Conservation (phyloP, 176 grass and related monocot species). For the Eragrostis nindensis region DNA sequence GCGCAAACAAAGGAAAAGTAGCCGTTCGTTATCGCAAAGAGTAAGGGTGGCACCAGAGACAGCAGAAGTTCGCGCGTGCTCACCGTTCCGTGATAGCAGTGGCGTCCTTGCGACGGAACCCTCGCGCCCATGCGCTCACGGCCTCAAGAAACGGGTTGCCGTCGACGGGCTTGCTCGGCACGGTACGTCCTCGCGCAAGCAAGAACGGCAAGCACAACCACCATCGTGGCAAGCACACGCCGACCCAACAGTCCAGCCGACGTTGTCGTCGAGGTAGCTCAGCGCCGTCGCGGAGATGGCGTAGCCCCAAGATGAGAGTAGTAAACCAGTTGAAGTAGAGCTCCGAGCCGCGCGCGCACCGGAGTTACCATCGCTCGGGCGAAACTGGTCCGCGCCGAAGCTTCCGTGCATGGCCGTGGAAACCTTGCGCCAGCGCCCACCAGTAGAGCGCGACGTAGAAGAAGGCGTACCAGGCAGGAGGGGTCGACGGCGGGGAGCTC, state of each 20-base stretch:
- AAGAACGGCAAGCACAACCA: conserved; percentile 47
- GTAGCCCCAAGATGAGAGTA: too few species aligned
- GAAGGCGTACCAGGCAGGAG: too few species aligned
- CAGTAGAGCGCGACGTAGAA: too few species aligned
- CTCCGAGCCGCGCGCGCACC: too few species aligned
- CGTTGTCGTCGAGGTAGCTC: too few species aligned
- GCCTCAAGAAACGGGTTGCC: not conserved
- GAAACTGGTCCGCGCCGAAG: too few species aligned
- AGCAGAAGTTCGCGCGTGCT: not conserved
- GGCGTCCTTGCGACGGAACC: not conserved
- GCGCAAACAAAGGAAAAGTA: not conserved
- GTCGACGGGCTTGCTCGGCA: not conserved
- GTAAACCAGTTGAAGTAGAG: too few species aligned
- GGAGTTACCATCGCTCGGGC: too few species aligned
- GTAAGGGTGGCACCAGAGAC: not conserved
- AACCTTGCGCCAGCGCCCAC: too few species aligned
- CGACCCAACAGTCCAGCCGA: conserved; percentile 53
- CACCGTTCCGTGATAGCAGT: not conserved
- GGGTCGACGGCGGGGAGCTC: too few species aligned
- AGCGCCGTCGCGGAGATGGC: too few species aligned
- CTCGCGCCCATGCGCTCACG: not conserved
- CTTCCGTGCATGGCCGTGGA: too few species aligned
- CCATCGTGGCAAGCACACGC: conserved; percentile 51
- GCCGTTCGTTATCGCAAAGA: not conserved
- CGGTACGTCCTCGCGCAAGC: conserved; percentile 41